phyloP scores from a whole-genome alignment of 1,139 yeast species.

The Blastobotrys niveus region DNA sequence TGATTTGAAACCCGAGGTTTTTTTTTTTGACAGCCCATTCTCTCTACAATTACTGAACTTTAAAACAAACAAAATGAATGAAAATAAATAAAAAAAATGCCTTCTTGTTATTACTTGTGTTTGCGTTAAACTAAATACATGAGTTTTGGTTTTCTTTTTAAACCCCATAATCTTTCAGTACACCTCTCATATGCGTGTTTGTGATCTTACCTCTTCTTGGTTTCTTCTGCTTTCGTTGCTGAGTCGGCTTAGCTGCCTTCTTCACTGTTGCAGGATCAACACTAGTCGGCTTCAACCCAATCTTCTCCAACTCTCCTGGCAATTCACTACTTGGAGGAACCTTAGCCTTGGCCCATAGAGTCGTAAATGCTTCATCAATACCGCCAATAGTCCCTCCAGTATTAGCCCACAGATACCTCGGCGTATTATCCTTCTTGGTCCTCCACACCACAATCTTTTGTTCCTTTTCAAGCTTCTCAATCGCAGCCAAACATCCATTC shows the following conservation, averaged over 20 bases:
- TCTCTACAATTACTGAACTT: neutral
- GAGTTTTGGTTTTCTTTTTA: too few relatives aligned
- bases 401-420: slow-evolving; percentile 89
- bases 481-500: slow-evolving; percentile 81
- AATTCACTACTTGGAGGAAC: slow-evolving; percentile 78
- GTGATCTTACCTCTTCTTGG: slow-evolving; percentile 92
- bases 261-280: slow-evolving; percentile 89
- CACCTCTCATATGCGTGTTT: slow-evolving; percentile 93
- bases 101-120: neutral
- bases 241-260: slow-evolving; percentile 43
- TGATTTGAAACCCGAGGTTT: too few relatives aligned
- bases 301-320: slow-evolving; percentile 69
- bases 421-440: slow-evolving; percentile 87
- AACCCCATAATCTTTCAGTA: slow-evolving; percentile 69
- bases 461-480: slow-evolving; percentile 68
- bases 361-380: slow-evolving; percentile 76
- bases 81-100: neutral
- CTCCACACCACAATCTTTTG: slow-evolving; percentile 75
- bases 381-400: slow-evolving; percentile 65
- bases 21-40: too few relatives aligned
- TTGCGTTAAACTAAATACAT: neutral
- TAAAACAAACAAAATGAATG: neutral
- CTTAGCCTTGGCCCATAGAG: slow-evolving; percentile 71
- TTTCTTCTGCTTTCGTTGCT: slow-evolving; percentile 79
- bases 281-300: slow-evolving; percentile 91